Conservation (phyloP, 2,329 filamentous ascomycete genomes). For the Pseudogymnoascus sp. region DNA sequence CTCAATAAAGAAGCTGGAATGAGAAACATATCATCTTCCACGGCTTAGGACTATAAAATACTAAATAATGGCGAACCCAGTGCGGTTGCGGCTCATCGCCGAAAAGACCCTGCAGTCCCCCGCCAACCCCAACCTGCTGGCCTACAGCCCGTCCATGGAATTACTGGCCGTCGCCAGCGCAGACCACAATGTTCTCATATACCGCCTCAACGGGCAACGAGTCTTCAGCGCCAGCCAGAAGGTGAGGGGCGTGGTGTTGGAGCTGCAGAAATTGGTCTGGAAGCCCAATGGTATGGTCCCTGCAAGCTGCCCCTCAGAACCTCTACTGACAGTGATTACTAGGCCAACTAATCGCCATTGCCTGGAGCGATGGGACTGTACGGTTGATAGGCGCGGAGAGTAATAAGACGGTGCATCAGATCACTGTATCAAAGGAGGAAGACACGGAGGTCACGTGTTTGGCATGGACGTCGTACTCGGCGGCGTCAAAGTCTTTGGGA, state of each 20-base stretch:
- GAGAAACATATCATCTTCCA: background rate
- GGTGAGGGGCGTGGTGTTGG: conserved; percentile 25
- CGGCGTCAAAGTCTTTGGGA: background rate
- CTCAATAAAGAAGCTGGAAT: background rate
- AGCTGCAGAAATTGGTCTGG: conserved; percentile 33
- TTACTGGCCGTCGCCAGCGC: conserved; percentile 66
- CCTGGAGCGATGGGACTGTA: conserved; percentile 73
- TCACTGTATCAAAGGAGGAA: conserved; percentile 30
- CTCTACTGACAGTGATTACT: background rate
- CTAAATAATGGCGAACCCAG: conserved; percentile 11
- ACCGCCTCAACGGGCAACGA: conserved; percentile 67
- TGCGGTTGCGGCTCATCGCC: conserved; percentile 41
- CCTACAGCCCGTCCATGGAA: conserved; percentile 79
- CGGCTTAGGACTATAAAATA: background rate
- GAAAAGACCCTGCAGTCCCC: conserved; percentile 50
- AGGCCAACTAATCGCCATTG: conserved; percentile 73
- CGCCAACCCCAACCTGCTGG: conserved; percentile 50
- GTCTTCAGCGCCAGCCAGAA: conserved; percentile 44
- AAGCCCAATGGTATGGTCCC: conserved; percentile 28
- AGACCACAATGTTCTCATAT: conserved; percentile 63
- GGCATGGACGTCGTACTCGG: conserved; percentile 29
- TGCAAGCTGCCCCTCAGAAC: background rate
- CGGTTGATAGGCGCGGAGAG: conserved; percentile 72
- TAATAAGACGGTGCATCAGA: conserved; percentile 71
- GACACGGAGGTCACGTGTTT: conserved; percentile 37